Evolutionary conservation across 225 moss, liverwort and hornwort species (phyloP).

Genomic region (Ulota crispa): DNA sequence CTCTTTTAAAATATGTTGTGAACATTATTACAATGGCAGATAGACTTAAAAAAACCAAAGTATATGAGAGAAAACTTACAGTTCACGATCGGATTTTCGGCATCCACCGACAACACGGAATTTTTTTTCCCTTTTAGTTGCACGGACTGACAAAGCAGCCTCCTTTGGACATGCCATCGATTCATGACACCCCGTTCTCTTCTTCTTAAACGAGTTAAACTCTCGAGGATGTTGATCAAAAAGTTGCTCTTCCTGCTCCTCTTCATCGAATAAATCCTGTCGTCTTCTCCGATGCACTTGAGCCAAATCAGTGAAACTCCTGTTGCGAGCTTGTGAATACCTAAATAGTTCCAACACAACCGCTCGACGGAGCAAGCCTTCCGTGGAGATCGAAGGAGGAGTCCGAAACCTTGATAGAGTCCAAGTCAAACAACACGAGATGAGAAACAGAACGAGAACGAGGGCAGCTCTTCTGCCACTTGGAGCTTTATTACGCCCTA

Average conservation of each 20-base stretch:
- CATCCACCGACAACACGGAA: slow-evolving; percentile 19
- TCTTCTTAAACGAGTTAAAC: not conserved
- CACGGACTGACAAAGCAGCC: not conserved
- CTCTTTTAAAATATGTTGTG: not conserved
- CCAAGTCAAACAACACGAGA: slow-evolving; percentile 19
- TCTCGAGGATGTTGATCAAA: not conserved
- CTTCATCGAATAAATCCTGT: slow-evolving; percentile 1
- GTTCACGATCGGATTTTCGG: slow-evolving; percentile 4
- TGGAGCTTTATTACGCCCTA: not conserved
- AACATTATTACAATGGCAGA: not conserved
- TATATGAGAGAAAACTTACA: slow-evolving; percentile 5
- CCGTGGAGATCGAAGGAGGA: not conserved
- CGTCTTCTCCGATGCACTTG: not conserved
- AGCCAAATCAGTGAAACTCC: not conserved
- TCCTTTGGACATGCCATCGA: not conserved
- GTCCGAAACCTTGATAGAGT: not conserved
- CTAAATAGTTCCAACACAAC: slow-evolving; percentile 16
- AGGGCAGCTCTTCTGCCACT: not conserved
- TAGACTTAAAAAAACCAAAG: not conserved
- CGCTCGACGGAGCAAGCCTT: not conserved
- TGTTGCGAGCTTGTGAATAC: slow-evolving; percentile 2
- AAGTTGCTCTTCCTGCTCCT: not conserved
- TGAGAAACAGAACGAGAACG: slow-evolving; percentile 7
- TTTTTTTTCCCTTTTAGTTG: not conserved
- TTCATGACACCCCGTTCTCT: no score